Base-by-base conservation (phyloP, 805 yeast species). In the Cyberlindnera galapagoensis region DNA sequence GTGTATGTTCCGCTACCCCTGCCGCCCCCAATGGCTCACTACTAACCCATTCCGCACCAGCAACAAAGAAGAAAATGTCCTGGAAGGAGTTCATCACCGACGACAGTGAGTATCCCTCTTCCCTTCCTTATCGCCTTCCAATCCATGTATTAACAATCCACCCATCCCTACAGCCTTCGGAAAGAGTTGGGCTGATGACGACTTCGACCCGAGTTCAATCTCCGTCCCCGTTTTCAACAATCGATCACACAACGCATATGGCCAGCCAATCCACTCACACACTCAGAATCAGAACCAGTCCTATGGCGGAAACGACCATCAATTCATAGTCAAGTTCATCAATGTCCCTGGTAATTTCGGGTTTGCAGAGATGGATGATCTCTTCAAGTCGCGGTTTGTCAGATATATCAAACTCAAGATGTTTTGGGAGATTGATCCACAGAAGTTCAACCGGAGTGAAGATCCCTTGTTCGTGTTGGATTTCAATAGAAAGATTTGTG, bases 141-240 rank as follows among this genome's bases (percentile, higher is more conserved):
- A 21, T 29, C 2, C 18, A 20, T 6, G 10, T 26, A 34, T 31
- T 30, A 33, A 33, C 35, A 25, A 10, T 12, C 6, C 13, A 10
- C 9, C 20, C 21, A 34, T n/a, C n/a, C n/a, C 20, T 10, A 9
- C 18, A 46, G 43, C 53, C 10, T 25, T 44, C 8, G 48, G 46
- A 4, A 69, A 70, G 18, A 70, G 76, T 7, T 77, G 85, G 85
- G 83, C 82, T 12, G 84, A 77, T 44, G 83, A 73, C 49, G 82
- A 76, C 47, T 73, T 77, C 35, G 85, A 77, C 49, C 60, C 76
- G 56, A 67, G 69, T 25, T 69, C 80, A 22, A 74, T 76, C 44
- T 71, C 73, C 24, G 70, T 72, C 9, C 68, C 72, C 18, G 52
- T 59, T 14, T 32, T 35, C 40, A 38, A 35, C 34, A 34, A 27